Evolutionary conservation across 352 stramenopile genomes (phyloP).

Genomic region (Pythium brachiatum): DNA sequence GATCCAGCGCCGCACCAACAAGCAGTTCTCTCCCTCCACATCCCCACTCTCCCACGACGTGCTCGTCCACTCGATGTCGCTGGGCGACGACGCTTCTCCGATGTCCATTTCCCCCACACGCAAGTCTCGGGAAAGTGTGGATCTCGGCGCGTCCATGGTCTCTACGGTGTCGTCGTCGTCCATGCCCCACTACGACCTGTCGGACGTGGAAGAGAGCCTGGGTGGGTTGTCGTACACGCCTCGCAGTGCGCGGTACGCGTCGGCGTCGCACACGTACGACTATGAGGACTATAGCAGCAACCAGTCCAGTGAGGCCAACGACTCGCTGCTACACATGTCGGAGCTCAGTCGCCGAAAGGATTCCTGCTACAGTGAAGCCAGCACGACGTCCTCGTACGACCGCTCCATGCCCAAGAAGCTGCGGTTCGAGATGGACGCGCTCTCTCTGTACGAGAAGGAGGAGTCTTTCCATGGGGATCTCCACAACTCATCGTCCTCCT

Average conservation of each 20-base stretch:
- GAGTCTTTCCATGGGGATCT: background rate
- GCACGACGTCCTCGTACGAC: conserved; percentile 15
- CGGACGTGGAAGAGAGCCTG: conserved; percentile 44
- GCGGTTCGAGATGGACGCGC: conserved; percentile 23
- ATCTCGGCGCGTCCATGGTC: conserved; percentile 64
- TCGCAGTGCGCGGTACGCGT: conserved; percentile 15
- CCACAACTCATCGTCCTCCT: conserved; percentile 14
- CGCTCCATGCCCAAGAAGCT: conserved; percentile 23
- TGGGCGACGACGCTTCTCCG: conserved; percentile 9
- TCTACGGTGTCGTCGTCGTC: conserved; percentile 55
- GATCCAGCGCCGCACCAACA: conserved; percentile 11
- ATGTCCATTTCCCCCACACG: conserved; percentile 4
- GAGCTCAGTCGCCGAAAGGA: conserved; percentile 21
- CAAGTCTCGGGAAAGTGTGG: conserved; percentile 28
- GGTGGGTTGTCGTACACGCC: conserved; percentile 5
- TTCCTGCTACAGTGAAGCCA: conserved; percentile 24
- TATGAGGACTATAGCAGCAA: conserved; percentile 16
- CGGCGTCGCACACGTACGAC: conserved; percentile 15
- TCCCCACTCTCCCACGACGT: conserved; percentile 1
- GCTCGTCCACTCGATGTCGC: conserved; percentile 16
- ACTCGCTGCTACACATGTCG: conserved; percentile 11
- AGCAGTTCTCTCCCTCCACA: conserved; percentile 8
- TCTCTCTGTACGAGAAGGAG: conserved; percentile 27
- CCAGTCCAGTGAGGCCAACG: conserved; percentile 11
- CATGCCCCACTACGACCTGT: conserved; percentile 47